These are phyloP conservation scores for Fusarium fracticaudum DNA, from an alignment of 2,329 filamentous ascomycete genomes.

Conservation along the genomic window DNA sequence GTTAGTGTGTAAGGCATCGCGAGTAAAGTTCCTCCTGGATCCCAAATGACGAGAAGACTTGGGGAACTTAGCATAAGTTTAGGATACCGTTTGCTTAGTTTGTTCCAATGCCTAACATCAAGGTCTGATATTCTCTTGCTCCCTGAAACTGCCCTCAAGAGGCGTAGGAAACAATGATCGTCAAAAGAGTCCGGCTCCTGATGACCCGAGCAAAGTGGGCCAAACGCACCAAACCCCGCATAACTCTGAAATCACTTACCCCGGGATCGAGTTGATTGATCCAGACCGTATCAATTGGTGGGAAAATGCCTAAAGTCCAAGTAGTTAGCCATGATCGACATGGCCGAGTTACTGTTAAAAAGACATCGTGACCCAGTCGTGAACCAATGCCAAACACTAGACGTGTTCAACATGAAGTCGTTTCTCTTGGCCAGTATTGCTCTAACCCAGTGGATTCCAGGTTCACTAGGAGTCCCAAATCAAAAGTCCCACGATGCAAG, in stretches of 20 bases:
- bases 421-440: neutral
- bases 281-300: neutral
- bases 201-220: no score
- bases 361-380: neutral
- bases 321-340: neutral
- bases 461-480: neutral
- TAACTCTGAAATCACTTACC: neutral
- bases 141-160: no score
- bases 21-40: no score
- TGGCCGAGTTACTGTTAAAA: neutral
- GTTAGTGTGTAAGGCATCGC: neutral
- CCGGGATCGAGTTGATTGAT: neutral
- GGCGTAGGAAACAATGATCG: no score
- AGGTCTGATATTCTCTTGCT: no score
- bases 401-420: neutral
- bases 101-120: no score
- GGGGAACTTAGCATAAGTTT: no score
- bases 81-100: no score
- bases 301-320: neutral
- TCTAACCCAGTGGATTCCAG: neutral
- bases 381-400: neutral
- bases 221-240: neutral
- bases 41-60: no score
- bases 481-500: neutral
- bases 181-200: no score